Percentiles rank a stretch among this genome's conserved stretches.
phyloP scores from a whole-genome alignment of 768 basidiomycete genomes.

The Mycena indigotica region DNA sequence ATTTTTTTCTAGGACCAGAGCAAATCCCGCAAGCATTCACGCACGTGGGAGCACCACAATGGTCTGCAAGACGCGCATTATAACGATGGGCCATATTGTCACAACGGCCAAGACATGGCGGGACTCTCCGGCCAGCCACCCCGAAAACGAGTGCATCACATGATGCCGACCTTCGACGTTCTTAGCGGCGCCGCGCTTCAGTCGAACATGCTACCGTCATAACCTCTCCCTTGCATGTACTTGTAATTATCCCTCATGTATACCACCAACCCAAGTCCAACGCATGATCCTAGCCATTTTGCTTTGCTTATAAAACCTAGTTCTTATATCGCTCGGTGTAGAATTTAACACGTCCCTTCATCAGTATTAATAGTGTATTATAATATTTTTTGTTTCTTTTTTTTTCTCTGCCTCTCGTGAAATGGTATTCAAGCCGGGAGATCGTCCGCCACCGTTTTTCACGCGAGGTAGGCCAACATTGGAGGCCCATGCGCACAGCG shows the following conservation, averaged over 20 bases:
- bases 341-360: too few relatives aligned
- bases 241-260: constrained; percentile 13
- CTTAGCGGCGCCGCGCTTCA: constrained; percentile 56
- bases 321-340: background rate
- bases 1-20: constrained; percentile 43
- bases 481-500: too few relatives aligned
- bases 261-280: constrained; percentile 20
- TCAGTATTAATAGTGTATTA: too few relatives aligned
- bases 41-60: constrained; percentile 61
- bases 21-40: constrained; percentile 57
- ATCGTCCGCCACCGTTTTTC: too few relatives aligned
- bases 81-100: constrained; percentile 45
- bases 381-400: too few relatives aligned
- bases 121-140: constrained; percentile 52
- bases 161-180: constrained; percentile 61
- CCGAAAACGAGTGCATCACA: constrained; percentile 67
- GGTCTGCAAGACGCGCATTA: constrained; percentile 38
- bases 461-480: too few relatives aligned
- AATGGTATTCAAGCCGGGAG: too few relatives aligned
- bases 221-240: constrained; percentile 23
- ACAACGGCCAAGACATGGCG: constrained; percentile 41
- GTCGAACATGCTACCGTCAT: constrained; percentile 59
- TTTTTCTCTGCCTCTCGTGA: too few relatives aligned
- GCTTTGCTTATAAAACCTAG: background rate
- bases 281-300: background rate